A percentile compares a stretch with the other conserved stretches of the same genome.
These are phyloP conservation scores for Flaveria brownii DNA, from an alignment of 129 eudicot genomes.

Conservation along the genomic window DNA sequence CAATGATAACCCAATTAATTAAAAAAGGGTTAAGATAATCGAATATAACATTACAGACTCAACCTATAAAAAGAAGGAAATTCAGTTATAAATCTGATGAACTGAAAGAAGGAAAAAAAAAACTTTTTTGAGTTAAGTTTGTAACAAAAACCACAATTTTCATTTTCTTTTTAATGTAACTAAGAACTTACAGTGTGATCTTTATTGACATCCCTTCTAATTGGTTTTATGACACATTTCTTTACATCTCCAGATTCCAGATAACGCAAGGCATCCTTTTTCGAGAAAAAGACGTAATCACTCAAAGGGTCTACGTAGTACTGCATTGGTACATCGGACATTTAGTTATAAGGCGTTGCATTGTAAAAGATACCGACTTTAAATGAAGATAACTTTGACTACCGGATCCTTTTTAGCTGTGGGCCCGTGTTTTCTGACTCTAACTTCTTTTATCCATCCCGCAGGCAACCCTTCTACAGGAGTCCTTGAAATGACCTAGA, in stretches of 20 bases:
- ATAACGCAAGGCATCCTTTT: conserved; percentile 66
- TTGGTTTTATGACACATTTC: conserved; percentile 49
- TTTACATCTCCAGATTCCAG: conserved; percentile 58
- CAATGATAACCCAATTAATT: background rate
- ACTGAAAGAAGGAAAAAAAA: background rate
- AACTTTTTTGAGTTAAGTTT: background rate
- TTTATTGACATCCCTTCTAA: conserved; percentile 41
- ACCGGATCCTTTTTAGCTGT: conserved; percentile 53
- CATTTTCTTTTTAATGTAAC: conserved; percentile 2
- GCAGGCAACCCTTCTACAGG: conserved; percentile 60
- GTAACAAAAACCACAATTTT: conserved; percentile 12
- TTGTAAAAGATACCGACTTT: background rate
- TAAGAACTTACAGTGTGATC: conserved; percentile 46
- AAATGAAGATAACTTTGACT: conserved; percentile 10
- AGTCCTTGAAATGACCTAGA: conserved; percentile 53
- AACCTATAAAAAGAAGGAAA: background rate
- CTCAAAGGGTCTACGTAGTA: conserved; percentile 57
- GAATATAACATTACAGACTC: conserved; percentile 3
- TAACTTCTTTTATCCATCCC: conserved; percentile 81
- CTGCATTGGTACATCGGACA: conserved; percentile 41
- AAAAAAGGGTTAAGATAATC: background rate
- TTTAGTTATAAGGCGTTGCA: background rate
- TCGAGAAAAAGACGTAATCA: conserved; percentile 62
- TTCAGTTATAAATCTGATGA: background rate
- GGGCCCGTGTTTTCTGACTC: conserved; percentile 36